phyloP scores from a whole-genome alignment of 495 filamentous ascomycete genomes.

The Aspergillus carlsbadensis region DNA sequence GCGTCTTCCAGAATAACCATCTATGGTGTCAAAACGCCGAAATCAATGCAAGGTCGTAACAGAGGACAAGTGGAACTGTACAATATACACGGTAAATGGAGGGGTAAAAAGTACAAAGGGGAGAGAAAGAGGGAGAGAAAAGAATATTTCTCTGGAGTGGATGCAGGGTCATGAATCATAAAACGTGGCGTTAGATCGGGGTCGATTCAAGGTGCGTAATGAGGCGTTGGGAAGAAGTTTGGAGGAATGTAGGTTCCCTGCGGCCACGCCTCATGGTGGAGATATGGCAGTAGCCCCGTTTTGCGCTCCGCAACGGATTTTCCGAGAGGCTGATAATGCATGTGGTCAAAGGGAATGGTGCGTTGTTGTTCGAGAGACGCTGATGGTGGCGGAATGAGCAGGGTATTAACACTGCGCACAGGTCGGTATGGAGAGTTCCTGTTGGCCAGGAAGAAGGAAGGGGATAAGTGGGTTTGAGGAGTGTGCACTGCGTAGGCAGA shows the following conservation, averaged over 20 bases:
- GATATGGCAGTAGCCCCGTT: constrained; percentile 80
- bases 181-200: constrained; percentile 13
- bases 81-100: constrained; percentile 20
- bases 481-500: constrained; percentile 45
- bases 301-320: constrained; percentile 71
- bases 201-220: constrained; percentile 26
- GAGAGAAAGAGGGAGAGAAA: neutral
- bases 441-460: constrained; percentile 60
- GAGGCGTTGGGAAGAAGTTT: constrained; percentile 43
- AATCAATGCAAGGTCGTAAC: constrained; percentile 30
- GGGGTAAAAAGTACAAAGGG: constrained; percentile 2
- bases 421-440: constrained; percentile 88
- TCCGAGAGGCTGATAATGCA: constrained; percentile 93
- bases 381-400: constrained; percentile 85
- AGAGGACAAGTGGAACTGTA: constrained; percentile 24
- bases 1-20: constrained; percentile 17
- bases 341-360: constrained; percentile 67
- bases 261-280: constrained; percentile 48
- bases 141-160: constrained; percentile 11
- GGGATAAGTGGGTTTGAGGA: constrained; percentile 57
- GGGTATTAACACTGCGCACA: constrained; percentile 80
- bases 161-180: constrained; percentile 25
- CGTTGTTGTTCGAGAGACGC: constrained; percentile 72
- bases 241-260: constrained; percentile 34
- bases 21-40: constrained; percentile 34